phyloP scores from a whole-genome alignment of 805 yeast genomes.

The Ogataea glucozyma region DNA sequence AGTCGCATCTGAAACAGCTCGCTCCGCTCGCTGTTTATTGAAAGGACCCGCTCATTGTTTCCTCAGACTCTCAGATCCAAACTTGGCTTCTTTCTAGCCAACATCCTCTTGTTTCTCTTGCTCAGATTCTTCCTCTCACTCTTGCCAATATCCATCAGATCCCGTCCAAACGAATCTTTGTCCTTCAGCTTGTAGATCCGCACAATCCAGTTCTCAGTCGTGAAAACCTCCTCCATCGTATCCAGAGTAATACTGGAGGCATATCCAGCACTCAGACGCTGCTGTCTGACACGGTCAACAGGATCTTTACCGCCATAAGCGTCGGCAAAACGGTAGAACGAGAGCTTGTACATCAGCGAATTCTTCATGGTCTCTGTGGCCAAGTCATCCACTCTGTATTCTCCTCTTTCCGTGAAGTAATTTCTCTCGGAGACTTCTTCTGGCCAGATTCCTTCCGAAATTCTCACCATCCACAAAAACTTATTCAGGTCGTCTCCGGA shows the following conservation, averaged over 20 bases:
- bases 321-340: constrained; percentile 82
- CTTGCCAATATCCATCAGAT: constrained; percentile 55
- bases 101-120: constrained; percentile 31
- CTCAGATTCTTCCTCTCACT: constrained; percentile 42
- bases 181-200: constrained; percentile 92
- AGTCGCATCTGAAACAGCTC: background rate
- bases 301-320: constrained; percentile 63
- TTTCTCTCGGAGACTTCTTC: constrained; percentile 90
- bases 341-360: constrained; percentile 92
- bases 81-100: constrained; percentile 31
- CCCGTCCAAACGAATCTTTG: constrained; percentile 83
- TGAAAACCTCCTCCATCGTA: constrained; percentile 89
- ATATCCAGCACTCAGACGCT: constrained; percentile 41
- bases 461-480: constrained; percentile 98
- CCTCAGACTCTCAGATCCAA: constrained; percentile 32
- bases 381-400: constrained; percentile 77
- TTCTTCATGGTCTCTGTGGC: constrained; percentile 87
- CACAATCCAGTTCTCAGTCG: constrained; percentile 95
- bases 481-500: constrained; percentile 97
- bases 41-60: background rate
- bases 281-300: constrained; percentile 85
- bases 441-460: constrained; percentile 99
- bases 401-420: constrained; percentile 83
- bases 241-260: constrained; percentile 56
- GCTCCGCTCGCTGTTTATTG: constrained; percentile 8